A percentile compares a stretch with the other conserved stretches of the same genome.
Conservation (phyloP, 2,329 filamentous ascomycete species). For the Colletotrichum plurivorum region DNA sequence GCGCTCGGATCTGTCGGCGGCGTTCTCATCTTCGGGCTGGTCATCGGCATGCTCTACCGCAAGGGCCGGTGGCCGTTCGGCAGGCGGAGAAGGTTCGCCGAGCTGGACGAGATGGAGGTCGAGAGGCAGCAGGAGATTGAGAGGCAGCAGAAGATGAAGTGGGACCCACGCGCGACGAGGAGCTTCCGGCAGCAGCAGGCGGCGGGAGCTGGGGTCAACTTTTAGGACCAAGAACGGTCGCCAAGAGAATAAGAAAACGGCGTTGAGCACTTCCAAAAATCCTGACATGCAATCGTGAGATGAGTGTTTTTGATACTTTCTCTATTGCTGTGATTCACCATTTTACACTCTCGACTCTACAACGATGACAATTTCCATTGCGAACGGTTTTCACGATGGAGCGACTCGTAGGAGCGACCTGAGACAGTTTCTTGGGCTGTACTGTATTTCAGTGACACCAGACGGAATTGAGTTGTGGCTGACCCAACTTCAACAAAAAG, state of each 20-base stretch:
- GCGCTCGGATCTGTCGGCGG: slow-evolving; percentile 38
- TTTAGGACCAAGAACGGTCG: not conserved
- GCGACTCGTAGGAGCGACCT: too few relatives aligned
- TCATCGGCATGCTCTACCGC: slow-evolving; percentile 36
- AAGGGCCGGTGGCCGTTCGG: slow-evolving; percentile 37
- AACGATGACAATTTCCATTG: too few relatives aligned
- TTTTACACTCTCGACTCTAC: too few relatives aligned
- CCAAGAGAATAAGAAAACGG: not conserved
- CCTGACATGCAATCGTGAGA: not conserved
- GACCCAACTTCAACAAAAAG: too few relatives aligned
- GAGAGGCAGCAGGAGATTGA: slow-evolving; percentile 38
- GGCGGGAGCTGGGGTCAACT: slow-evolving; percentile 27
- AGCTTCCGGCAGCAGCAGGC: not conserved
- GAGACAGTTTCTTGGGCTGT: too few relatives aligned
- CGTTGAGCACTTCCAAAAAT: not conserved
- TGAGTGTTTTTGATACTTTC: not conserved
- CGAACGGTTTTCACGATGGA: too few relatives aligned
- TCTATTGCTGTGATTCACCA: too few relatives aligned
- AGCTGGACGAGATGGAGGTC: slow-evolving; percentile 36
- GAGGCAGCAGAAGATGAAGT: slow-evolving; percentile 38
- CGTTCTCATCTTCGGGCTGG: slow-evolving; percentile 35
- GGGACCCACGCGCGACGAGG: slow-evolving; percentile 38
- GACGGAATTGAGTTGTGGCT: too few relatives aligned
- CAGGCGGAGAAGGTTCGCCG: slow-evolving; percentile 16
- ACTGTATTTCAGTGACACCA: too few relatives aligned